phyloP scores from a whole-genome alignment of 441 rosid genomes.

The Erodium trifolium region DNA sequence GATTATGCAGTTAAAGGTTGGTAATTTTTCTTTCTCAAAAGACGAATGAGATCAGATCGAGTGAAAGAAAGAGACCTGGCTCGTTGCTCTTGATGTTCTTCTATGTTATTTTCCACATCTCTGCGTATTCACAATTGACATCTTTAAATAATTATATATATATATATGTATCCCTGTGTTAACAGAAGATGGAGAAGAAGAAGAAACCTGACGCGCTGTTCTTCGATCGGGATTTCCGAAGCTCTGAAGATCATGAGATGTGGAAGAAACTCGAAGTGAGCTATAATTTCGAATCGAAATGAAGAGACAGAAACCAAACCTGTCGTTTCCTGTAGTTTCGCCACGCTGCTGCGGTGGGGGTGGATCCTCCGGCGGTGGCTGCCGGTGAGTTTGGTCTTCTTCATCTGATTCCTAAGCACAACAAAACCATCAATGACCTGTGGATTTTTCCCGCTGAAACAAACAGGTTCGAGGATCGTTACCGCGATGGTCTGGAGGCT shows the following conservation, averaged over 20 bases:
- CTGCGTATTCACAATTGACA: neutral
- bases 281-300: neutral
- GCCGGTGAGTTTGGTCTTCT: conserved; percentile 1
- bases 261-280: neutral
- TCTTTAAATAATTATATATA: too few species aligned
- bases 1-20: neutral
- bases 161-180: too few species aligned
- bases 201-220: neutral
- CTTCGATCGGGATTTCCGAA: neutral
- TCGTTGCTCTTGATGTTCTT: conserved; percentile 2
- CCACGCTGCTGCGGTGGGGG: neutral
- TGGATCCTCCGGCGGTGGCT: neutral
- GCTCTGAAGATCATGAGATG: neutral
- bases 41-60: neutral
- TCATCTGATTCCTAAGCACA: conserved; percentile 1
- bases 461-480: neutral
- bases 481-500: neutral
- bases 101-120: neutral
- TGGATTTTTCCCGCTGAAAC: too few species aligned
- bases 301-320: neutral
- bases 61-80: neutral
- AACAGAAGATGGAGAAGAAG: neutral
- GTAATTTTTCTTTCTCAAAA: neutral
- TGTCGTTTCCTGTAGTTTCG: neutral
- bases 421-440: too few species aligned